Evolutionary conservation across 2,329 filamentous ascomycete species (phyloP), one percentile per base, ranked within the genome.

Genomic region (Blastomyces parvus): DNA sequence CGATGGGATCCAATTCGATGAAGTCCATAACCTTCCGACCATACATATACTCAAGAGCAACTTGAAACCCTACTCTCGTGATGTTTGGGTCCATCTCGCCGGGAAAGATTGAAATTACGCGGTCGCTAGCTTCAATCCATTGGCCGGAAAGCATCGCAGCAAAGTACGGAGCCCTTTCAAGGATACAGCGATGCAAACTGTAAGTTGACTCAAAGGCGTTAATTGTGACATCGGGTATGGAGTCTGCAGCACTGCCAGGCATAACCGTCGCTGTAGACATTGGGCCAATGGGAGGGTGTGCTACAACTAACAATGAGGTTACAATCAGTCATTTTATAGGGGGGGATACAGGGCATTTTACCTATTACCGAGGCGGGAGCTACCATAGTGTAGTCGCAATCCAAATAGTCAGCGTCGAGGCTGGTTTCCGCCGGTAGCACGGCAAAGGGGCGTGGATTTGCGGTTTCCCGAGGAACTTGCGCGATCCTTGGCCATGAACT

Each of bases 61-160:
- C 57, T 22, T 59, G 40, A 14, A 59, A 59, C 14, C 57, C 57
- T 4, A 46, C 7, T 25, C 14, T 46, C 5, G 57, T 46, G 14
- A 46, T 59, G 57, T 59, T 59, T 46, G 19, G 38, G 30, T 59
- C 57, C 57, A 46, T 59, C 25, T 59, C 57, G 11, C 11, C 30
- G 2, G 57, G 57, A 17, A 46, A 46, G 8, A 59, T 22, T 46
- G 38, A 13, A 46, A 59, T n/a, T 14, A 6, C 17, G 6, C 22
- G 17, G 11, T 33, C 27, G n/a, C 27, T 33, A 46, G 17, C 48
- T 48, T 59, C 57, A 11, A 4, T 30, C 57, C 57, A 59, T 11
- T 46, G 25, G 14, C 22, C 38, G 13, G 57, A 46, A 59, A 59
- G 30, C 57, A 59, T 59, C 2, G 57, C 57, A 33, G 22, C 30